These are phyloP conservation scores for Aspergillus funiculosus DNA, from an alignment of 495 filamentous ascomycete species.

Conservation along the genomic window DNA sequence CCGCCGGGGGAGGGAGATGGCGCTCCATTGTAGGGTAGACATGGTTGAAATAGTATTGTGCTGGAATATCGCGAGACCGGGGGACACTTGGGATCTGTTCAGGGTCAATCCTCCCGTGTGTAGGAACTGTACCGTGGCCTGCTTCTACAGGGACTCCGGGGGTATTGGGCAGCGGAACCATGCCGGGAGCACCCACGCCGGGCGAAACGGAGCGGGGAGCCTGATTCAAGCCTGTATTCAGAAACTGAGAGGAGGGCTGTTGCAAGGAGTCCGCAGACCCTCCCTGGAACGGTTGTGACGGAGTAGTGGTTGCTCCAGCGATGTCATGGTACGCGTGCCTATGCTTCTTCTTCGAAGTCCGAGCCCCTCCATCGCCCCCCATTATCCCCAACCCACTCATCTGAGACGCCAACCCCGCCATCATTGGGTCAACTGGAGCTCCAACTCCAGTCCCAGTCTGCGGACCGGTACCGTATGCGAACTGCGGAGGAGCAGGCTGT, in stretches of 20 bases:
- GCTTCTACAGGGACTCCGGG: slow-evolving; percentile 27
- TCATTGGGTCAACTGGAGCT: slow-evolving; percentile 32
- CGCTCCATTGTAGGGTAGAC: slow-evolving; percentile 92
- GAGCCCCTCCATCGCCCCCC: slow-evolving; percentile 49
- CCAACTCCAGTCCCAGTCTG: slow-evolving; percentile 30
- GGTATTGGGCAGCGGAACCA: slow-evolving; percentile 38
- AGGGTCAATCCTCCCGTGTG: slow-evolving; percentile 76
- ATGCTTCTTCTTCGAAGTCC: slow-evolving; percentile 82
- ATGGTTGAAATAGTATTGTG: slow-evolving; percentile 77
- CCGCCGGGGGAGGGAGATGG: slow-evolving; percentile 80
- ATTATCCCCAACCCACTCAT: slow-evolving; percentile 78
- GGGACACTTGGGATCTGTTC: slow-evolving; percentile 94
- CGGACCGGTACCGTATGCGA: slow-evolving; percentile 32
- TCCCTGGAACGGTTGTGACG: slow-evolving; percentile 60
- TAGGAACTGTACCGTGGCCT: slow-evolving; percentile 43
- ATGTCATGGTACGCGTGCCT: slow-evolving; percentile 88
- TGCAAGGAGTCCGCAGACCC: slow-evolving; percentile 50
- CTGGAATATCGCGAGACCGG: slow-evolving; percentile 69
- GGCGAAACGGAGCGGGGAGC: slow-evolving; percentile 47
- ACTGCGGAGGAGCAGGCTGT: slow-evolving; percentile 23
- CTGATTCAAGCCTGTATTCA: slow-evolving; percentile 61
- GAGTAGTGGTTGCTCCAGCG: slow-evolving; percentile 48
- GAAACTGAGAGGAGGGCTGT: slow-evolving; percentile 56
- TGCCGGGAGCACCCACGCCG: slow-evolving; percentile 38
- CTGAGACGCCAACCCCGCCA: slow-evolving; percentile 69